Percentiles rank a stretch among this genome's conserved stretches.
Conservation (phyloP, 108 stramenopile genomes). For the Phaeodactylum tricornutum region DNA sequence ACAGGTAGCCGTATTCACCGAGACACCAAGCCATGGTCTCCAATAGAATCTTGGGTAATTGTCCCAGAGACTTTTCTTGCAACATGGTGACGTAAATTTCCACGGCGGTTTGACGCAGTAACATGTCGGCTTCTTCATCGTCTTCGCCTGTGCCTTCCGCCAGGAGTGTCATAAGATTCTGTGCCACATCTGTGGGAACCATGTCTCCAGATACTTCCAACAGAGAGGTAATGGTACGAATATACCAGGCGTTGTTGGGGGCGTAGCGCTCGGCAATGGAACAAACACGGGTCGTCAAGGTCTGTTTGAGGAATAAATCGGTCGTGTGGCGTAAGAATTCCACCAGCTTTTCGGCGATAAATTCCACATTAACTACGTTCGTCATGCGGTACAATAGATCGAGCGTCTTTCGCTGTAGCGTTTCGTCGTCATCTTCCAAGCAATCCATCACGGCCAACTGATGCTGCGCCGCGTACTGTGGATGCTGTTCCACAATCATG, state of each 20-base stretch:
- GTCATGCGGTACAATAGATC: conserved; percentile 96
- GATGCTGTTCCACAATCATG: conserved; percentile 91
- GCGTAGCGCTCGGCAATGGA: conserved; percentile 94
- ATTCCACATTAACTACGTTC: conserved; percentile 97
- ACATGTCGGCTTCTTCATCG: conserved; percentile 82
- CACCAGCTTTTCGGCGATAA: conserved; percentile 91
- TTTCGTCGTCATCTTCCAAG: conserved; percentile 97
- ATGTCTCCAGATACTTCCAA: conserved; percentile 93
- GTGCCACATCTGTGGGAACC: conserved; percentile 84
- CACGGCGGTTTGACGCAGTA: conserved; percentile 85
- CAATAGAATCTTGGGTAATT: conserved; percentile 73
- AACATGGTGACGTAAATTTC: conserved; percentile 82
- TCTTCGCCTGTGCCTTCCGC: conserved; percentile 96
- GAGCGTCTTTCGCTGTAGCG: conserved; percentile 94
- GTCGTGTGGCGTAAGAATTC: conserved; percentile 66
- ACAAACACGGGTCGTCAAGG: conserved; percentile 88
- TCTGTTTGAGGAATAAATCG: conserved; percentile 83
- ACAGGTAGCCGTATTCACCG: conserved; percentile 95
- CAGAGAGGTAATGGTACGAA: conserved; percentile 69
- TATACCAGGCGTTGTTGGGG: conserved; percentile 92
- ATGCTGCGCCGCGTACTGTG: conserved; percentile 94
- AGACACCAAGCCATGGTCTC: conserved; percentile 97
- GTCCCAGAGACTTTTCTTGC: conserved; percentile 32
- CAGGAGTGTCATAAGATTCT: conserved; percentile 89
- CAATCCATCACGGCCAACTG: conserved; percentile 99